Evolutionary conservation across 1,139 yeast species (phyloP), one percentile per base, ranked within the genome.

Genomic region (Nakaseomyces glabratus): DNA sequence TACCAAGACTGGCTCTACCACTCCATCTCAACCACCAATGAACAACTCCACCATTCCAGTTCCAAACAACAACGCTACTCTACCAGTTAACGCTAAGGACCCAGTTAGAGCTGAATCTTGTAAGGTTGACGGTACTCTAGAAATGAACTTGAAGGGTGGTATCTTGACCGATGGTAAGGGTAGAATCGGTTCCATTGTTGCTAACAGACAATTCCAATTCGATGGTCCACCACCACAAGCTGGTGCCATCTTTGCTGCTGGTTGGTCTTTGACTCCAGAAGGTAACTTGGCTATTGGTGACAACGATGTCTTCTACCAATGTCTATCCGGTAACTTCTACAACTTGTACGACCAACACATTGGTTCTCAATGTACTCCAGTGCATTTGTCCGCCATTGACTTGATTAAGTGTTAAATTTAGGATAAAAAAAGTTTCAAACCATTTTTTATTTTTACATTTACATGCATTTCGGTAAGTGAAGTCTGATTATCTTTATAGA

Each of bases 161-260:
- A 53, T 75, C 39, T 68, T 80, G 58, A 70, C 66, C 24, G 90
- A 80, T 56, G 55, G 69, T 36, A 47, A 63, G 38, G 84, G 84
- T 41, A 76, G 90, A 73, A 65, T 80, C 45, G 90, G 90, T 55
- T 73, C 86, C 39, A 79, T 80, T 61, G 90, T 80, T 51, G 80
- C 88, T 43, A 79, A 79, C 78, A 73, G 79, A 66, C 90, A 80
- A 68, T 79, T 80, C 78, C 90, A 80, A 68, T 80, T 80, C 53
- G 90, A 80, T 58, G 88, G 88, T 60, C 90, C 88, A 49, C 85
- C 86, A 63, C 86, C 88, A 52, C 90, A 80, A 69, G 86, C 88
- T 38, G 90, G 88, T 61, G 69, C 85, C 47, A 75, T 79, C 59
- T 78, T 75, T 62, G 88, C 88, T 58, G 82, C 75, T 42, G 88